Conservation (phyloP, 345 rosid species). For the Sonneratia caseolaris region DNA sequence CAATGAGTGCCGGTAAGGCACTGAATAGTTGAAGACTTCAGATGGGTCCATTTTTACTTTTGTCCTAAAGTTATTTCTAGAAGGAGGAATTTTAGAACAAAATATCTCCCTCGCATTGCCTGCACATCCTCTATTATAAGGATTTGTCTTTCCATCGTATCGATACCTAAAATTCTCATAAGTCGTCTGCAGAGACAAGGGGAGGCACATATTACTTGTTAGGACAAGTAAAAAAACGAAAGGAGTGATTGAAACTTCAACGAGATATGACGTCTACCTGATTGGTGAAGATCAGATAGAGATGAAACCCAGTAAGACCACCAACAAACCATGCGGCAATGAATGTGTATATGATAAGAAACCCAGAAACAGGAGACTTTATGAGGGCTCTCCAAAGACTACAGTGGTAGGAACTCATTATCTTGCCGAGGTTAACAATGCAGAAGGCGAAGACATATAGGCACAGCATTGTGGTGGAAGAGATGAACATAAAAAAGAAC, state of each 20-base stretch:
- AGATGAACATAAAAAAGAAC: constrained; percentile 93
- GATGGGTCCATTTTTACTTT: constrained; percentile 32
- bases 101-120: constrained; percentile 36
- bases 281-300: constrained; percentile 64
- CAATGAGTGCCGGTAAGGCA: constrained; percentile 21
- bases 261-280: constrained; percentile 39
- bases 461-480: constrained; percentile 75
- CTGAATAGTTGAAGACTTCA: constrained; percentile 19
- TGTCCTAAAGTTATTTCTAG: constrained; percentile 47
- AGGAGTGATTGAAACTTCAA: background rate
- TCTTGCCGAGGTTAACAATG: constrained; percentile 57
- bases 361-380: constrained; percentile 65
- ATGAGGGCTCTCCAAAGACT: constrained; percentile 51
- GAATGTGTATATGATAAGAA: constrained; percentile 67
- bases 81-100: constrained; percentile 42
- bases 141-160: constrained; percentile 59
- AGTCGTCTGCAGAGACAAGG: constrained; percentile 55
- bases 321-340: constrained; percentile 80
- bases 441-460: constrained; percentile 69
- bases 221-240: background rate
- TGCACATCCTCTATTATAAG: constrained; percentile 42
- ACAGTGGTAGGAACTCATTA: constrained; percentile 40
- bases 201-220: background rate
- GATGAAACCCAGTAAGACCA: constrained; percentile 80
- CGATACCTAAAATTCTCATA: constrained; percentile 42